Evolutionary conservation across 257 asterid species (phyloP), one percentile per base, ranked within the genome.

Genomic region (Avicennia marina): DNA sequence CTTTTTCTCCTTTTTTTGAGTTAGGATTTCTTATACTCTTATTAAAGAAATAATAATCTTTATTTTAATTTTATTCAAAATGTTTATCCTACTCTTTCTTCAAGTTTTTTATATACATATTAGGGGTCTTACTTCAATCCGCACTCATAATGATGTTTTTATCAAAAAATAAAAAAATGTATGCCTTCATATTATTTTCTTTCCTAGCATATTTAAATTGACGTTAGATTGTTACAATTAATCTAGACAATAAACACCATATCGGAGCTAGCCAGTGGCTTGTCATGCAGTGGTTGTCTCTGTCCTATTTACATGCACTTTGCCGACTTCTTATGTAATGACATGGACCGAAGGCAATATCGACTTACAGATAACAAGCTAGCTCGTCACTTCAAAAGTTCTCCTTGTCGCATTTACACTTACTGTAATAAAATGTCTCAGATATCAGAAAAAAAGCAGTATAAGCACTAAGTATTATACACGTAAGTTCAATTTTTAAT

Each of bases 391-490:
- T 21, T 16, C 11, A 27, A 53, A 52, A 43, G 50, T 64, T 55
- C 36, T 42, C 20, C 17, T 10, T 64, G 51, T 51, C 71, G 12
- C 71, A 7, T 7, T 20, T 16, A n/a, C n/a, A n/a, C n/a, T n/a
- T n/a, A n/a, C n/a, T n/a, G n/a, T n/a, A n/a, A n/a, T n/a, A n/a
- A n/a, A n/a, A n/a, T n/a, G n/a, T n/a, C n/a, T n/a, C n/a, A n/a
- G n/a, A n/a, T n/a, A n/a, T n/a, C n/a, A n/a, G n/a, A n/a, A n/a
- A n/a, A n/a, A n/a, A n/a, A n/a, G n/a, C n/a, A n/a, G n/a, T n/a
- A n/a, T n/a, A n/a, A n/a, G n/a, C 15, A 39, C 32, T 7, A 39
- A 56, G 15, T 56, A 61, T 51, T 72, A 66, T 66, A 56, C 66
- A 72, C 73, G 57, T 22, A 65, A 65, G 7, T 53, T 15, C 43